Base-by-base conservation (phyloP, 1,284 basidiomycete genomes). In the Ustilago cynodontis region DNA sequence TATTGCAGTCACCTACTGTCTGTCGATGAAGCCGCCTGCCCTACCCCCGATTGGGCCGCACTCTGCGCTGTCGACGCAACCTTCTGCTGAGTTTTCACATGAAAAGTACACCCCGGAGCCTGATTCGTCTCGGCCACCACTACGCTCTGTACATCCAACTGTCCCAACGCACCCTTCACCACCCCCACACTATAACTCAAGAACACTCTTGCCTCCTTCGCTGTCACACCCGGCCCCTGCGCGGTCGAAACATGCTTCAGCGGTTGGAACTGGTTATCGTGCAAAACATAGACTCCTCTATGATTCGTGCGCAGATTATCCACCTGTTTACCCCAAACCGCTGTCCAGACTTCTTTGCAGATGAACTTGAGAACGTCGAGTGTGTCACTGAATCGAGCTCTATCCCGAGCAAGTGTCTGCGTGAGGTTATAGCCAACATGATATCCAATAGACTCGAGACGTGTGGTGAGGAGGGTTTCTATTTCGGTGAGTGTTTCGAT, bases 301-400 rank as follows among this genome's bases (percentile, higher is more conserved):
- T 97, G 95, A 86, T 98, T 98, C 10, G 95, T 98, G 52, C 95
- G 90, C 53, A 98, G 87, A 85, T 97, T 97, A 85, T 98, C 95
- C 1, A 97, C 94, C 86, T 97, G 95, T 84, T 96, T 95, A 65
- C 94, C 92, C 92, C 92, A 95, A 63, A 91, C 91, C 3, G 91
- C 89, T 0, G 89, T 89, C 94, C 94, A 95, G n/a, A 97, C 88
- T 72, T 98, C 95, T 85, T 98, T 98, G 88, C 95, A 98, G 70
- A 98, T 89, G 83, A 97, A 97, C 86, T 98, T 98, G 87, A 98
- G 92, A 16, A 91, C 91, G 79, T 98, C 95, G 10, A 98, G 88
- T 1, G 94, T 93, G 78, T 95, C 92, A 0, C 90, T 87, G 76
- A 96, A 93, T 50, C 93, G 89, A 33, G 91, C 88, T 70, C 91